Percentiles rank a stretch among this genome's conserved stretches.
Evolutionary conservation across 345 rosid species (phyloP).

Genomic region (Ailanthus altissimus): DNA sequence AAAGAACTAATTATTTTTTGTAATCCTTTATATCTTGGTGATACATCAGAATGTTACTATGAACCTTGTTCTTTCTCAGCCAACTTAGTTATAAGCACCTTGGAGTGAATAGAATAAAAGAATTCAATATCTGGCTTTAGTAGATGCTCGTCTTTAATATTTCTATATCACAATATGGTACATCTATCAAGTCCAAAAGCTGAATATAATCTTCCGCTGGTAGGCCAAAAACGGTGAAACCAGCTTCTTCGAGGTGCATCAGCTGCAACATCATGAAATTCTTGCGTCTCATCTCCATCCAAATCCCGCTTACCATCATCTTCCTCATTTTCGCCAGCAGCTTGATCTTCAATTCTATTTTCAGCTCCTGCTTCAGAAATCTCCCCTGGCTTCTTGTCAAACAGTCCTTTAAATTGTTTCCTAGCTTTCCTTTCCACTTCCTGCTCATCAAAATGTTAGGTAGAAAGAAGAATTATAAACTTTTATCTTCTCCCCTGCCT

Average conservation of each 20-base stretch:
- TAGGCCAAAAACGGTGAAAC: conserved; percentile 57
- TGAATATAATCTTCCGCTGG: conserved; percentile 39
- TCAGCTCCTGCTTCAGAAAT: conserved; percentile 50
- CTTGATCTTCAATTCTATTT: conserved; percentile 24
- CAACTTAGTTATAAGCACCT: conserved; percentile 9
- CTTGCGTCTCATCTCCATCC: conserved; percentile 29
- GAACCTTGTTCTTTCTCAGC: neutral
- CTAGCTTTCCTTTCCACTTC: conserved; percentile 72
- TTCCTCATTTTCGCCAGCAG: conserved; percentile 20
- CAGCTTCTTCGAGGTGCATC: conserved; percentile 33
- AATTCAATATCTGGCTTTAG: neutral
- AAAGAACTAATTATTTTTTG: neutral
- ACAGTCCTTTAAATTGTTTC: conserved; percentile 89
- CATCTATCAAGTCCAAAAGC: conserved; percentile 51
- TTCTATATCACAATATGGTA: conserved; percentile 40
- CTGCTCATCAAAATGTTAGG: conserved; percentile 39
- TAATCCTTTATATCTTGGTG: neutral
- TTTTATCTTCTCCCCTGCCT: neutral
- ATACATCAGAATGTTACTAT: neutral
- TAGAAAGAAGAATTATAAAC: neutral
- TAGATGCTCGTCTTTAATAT: neutral
- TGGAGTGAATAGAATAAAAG: neutral
- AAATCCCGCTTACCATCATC: conserved; percentile 22
- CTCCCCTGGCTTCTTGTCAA: conserved; percentile 96
- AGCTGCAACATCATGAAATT: conserved; percentile 28